phyloP scores from a whole-genome alignment of 225 moss, liverwort and hornwort genomes.

The Sphagnum tenellum region DNA sequence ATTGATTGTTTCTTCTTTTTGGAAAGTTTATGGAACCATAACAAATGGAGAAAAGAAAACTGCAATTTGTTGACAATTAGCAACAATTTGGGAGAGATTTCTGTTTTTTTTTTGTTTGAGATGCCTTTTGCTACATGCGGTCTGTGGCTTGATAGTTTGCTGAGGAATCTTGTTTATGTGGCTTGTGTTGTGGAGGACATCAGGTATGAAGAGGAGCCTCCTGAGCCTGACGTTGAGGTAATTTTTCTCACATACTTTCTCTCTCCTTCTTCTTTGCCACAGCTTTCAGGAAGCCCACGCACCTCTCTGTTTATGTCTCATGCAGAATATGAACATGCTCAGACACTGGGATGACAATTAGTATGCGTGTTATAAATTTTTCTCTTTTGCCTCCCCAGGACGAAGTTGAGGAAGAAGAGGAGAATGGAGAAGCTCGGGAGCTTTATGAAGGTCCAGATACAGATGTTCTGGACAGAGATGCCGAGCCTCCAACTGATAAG shows the following conservation, averaged over 20 bases:
- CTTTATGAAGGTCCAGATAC: slow-evolving; percentile 44
- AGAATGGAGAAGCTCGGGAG: slow-evolving; percentile 62
- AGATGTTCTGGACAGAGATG: slow-evolving; percentile 33
- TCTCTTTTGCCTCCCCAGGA: slow-evolving; percentile 25
- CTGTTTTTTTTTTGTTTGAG: no score
- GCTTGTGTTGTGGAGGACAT: neutral
- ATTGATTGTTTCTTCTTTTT: no score
- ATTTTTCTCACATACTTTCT: neutral
- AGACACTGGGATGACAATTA: no score
- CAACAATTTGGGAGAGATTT: no score
- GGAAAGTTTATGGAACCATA: no score
- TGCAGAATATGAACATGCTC: no score
- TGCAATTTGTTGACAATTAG: no score
- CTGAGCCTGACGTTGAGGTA: slow-evolving; percentile 89
- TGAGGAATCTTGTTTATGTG: neutral
- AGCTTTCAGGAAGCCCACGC: no score
- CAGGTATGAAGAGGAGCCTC: slow-evolving; percentile 90
- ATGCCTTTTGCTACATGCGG: no score
- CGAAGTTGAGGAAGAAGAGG: slow-evolving; percentile 78
- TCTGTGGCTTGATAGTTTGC: neutral
- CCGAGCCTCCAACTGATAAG: slow-evolving; percentile 59
- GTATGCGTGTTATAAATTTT: neutral
- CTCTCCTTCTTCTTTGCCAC: no score
- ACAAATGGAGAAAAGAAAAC: no score
- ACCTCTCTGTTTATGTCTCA: no score